Evolutionary conservation across 2,329 filamentous ascomycete species (phyloP), one percentile per base, ranked within the genome.

Genomic region (Ilyonectria sp.): DNA sequence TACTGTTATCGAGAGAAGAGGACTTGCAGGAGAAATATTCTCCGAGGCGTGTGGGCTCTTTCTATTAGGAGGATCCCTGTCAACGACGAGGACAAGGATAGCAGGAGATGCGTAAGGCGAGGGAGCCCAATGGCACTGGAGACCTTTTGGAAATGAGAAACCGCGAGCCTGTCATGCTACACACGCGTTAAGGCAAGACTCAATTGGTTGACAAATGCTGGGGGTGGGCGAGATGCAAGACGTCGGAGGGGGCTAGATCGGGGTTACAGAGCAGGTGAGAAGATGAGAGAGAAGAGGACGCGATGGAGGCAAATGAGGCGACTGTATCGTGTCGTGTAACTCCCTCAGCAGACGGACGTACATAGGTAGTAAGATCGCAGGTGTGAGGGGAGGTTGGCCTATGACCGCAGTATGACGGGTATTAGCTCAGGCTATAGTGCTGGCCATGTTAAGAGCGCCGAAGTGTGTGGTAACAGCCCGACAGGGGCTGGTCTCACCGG

Each of bases 401-500:
- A 47, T 55, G 55, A 65, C 63, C 43, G 31, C 26, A 44, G 40
- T 31, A 33, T 47, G 35, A 56, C 44, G 47, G 43, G 17, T 29
- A n/a, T 43, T 43, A 17, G 40, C 50, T 13, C 46, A 19, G 44
- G 31, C 26, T 55, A 26, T 35, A 13, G 43, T 50, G 44, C 21
- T 4, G 40, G 21, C 52, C 52, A 63, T 53, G 54, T 46, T 43
- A 26, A 64, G 55, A 26, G 17, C 53, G 29, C 10, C 61, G 21
- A 15, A 58, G 35, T 44, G 35, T 19, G 35, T 26, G 53, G 53
- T 33, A 35, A 54, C 29, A 54, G 46, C 35, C 40, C 35, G 54
- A 58, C 53, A 52, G 50, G 58, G 46, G 33, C 37, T 44, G 58
- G 53, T 62, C n/a, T 40, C 53, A 47, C 40, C 31, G 17, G 64